A percentile compares a stretch with the other conserved stretches of the same genome.
These are phyloP conservation scores for Cardamine resedifolia DNA, from an alignment of 345 rosid species.

Conservation along the genomic window DNA sequence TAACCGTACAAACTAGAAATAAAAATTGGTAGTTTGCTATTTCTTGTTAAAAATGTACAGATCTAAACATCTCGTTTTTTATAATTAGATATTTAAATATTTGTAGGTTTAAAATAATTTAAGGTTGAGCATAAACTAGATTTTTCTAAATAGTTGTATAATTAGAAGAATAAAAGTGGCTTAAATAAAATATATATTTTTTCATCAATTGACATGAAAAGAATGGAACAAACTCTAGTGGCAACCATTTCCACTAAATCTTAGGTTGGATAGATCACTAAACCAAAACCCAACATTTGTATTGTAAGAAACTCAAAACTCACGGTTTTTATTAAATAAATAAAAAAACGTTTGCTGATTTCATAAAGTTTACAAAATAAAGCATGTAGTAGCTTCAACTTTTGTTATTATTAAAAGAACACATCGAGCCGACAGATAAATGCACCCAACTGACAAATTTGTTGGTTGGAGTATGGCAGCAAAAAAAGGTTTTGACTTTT, in stretches of 20 bases:
- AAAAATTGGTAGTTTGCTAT: too few relatives aligned
- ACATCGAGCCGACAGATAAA: conserved; percentile 23
- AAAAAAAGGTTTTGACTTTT: conserved; percentile 23
- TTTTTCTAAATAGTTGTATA: too few relatives aligned
- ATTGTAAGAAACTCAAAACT: not conserved
- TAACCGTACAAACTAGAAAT: too few relatives aligned
- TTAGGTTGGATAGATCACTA: not conserved
- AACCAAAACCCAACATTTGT: not conserved
- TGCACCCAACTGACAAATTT: conserved; percentile 28
- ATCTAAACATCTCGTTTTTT: too few relatives aligned
- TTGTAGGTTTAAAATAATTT: too few relatives aligned
- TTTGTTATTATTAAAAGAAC: not conserved
- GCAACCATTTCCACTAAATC: not conserved
- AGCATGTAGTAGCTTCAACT: not conserved
- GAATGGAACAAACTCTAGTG: too few relatives aligned
- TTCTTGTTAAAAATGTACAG: too few relatives aligned
- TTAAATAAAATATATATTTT: too few relatives aligned
- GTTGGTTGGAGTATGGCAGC: conserved; percentile 31
- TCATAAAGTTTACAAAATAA: not conserved
- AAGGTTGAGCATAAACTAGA: too few relatives aligned
- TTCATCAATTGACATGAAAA: too few relatives aligned
- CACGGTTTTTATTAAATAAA: not conserved
- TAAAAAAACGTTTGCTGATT: not conserved
- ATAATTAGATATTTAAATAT: too few relatives aligned
- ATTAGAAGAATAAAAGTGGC: too few relatives aligned